phyloP scores from a whole-genome alignment of 257 asterid species.

The Jacaranda copaia region DNA sequence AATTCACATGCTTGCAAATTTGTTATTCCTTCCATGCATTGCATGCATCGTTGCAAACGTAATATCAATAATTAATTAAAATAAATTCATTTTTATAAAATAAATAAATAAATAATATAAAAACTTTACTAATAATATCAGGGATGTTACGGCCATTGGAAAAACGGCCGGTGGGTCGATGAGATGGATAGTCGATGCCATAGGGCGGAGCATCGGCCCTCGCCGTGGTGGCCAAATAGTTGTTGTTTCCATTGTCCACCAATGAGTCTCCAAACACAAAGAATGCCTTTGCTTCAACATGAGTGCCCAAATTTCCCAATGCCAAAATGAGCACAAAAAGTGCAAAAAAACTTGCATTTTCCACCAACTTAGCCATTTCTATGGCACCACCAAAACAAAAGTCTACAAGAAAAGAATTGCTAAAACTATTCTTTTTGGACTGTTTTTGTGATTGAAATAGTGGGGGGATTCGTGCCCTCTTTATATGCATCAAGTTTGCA shows the following conservation, averaged over 20 bases:
- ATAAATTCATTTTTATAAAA: background rate
- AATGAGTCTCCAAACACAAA: constrained; percentile 80
- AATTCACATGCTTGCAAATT: background rate
- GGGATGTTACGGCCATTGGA: constrained; percentile 81
- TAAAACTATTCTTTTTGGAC: background rate
- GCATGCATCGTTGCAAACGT: constrained; percentile 17
- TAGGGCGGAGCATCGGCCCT: constrained; percentile 84
- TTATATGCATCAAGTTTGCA: constrained; percentile 41
- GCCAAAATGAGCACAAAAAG: constrained; percentile 30
- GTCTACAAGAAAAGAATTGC: background rate
- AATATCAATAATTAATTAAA: background rate
- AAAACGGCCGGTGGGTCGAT: constrained; percentile 77
- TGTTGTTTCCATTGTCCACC: constrained; percentile 84
- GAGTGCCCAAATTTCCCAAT: constrained; percentile 8
- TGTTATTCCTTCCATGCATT: constrained; percentile 28
- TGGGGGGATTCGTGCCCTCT: constrained; percentile 30
- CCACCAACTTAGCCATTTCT: constrained; percentile 33
- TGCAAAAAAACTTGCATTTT: constrained; percentile 11
- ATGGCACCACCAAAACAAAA: background rate
- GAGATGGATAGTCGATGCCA: constrained; percentile 74
- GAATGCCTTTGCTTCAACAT: constrained; percentile 56
- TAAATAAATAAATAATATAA: background rate
- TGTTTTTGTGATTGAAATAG: constrained; percentile 35
- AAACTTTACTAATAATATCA: constrained; percentile 64
- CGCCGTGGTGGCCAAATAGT: constrained; percentile 69